phyloP scores from a whole-genome alignment of 768 basidiomycete species.

The Lactarius indigo region DNA sequence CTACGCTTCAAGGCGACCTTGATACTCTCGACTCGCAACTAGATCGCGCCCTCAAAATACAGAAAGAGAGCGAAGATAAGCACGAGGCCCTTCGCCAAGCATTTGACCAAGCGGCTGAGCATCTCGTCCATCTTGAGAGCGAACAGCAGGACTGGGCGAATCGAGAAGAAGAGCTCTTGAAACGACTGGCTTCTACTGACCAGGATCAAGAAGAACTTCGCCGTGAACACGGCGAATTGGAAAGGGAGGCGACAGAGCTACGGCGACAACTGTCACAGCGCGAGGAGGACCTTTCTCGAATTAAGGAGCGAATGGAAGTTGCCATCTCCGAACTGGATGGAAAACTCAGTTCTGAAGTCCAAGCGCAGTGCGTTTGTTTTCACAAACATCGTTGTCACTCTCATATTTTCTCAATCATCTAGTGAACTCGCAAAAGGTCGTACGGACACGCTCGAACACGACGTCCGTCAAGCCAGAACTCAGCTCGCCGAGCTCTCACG shows the following conservation, averaged over 20 bases:
- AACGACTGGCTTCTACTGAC: slow-evolving; percentile 39
- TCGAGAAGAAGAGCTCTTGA: slow-evolving; percentile 61
- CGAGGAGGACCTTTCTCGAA: slow-evolving; percentile 73
- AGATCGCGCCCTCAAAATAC: slow-evolving; percentile 69
- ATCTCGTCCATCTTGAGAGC: slow-evolving; percentile 75
- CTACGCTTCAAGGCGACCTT: slow-evolving; percentile 74
- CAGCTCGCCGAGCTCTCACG: slow-evolving; percentile 77
- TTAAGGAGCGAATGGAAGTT: slow-evolving; percentile 71
- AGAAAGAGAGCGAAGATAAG: slow-evolving; percentile 79
- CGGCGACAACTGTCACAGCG: slow-evolving; percentile 63
- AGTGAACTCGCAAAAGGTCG: slow-evolving; percentile 66
- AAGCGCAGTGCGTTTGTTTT: slow-evolving; percentile 52
- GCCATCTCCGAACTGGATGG: slow-evolving; percentile 64
- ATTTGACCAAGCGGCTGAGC: slow-evolving; percentile 83
- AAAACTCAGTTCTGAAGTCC: slow-evolving; percentile 62
- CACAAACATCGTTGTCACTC: neutral
- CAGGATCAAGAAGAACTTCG: slow-evolving; percentile 46
- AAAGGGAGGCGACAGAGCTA: slow-evolving; percentile 65
- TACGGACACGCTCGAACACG: slow-evolving; percentile 58
- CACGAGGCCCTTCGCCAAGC: slow-evolving; percentile 64
- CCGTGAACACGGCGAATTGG: slow-evolving; percentile 54
- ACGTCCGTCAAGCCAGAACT: slow-evolving; percentile 66
- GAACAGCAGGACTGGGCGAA: slow-evolving; percentile 66
- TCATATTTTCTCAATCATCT: slow-evolving; percentile 3
- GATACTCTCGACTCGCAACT: slow-evolving; percentile 84